Evolutionary conservation across 306 rosid species (phyloP).

Genomic region (Coriaria nepalensis): DNA sequence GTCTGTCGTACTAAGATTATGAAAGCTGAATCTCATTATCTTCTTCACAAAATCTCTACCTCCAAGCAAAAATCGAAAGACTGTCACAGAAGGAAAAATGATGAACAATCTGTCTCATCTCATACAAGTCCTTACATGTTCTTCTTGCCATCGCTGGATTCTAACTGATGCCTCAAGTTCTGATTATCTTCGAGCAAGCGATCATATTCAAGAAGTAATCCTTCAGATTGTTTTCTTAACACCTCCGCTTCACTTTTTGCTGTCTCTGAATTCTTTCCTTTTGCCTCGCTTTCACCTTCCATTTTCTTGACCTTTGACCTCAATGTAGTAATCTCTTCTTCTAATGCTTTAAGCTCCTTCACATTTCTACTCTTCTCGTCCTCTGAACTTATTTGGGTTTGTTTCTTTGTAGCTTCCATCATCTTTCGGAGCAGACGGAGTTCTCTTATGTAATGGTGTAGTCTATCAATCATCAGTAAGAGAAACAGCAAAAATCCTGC

Average conservation of each 20-base stretch:
- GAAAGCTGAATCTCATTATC: too few species aligned
- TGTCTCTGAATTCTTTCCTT: constrained; percentile 32
- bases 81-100: too few species aligned
- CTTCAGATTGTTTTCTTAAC: constrained; percentile 70
- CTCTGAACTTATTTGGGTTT: constrained; percentile 53
- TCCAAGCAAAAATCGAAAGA: too few species aligned
- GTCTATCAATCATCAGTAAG: constrained; percentile 70
- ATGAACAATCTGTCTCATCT: too few species aligned
- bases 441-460: constrained; percentile 87
- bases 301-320: constrained; percentile 38
- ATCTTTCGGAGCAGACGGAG: constrained; percentile 75
- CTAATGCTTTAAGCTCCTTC: constrained; percentile 45
- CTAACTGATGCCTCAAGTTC: constrained; percentile 58
- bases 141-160: constrained; percentile 36
- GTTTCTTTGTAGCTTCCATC: constrained; percentile 87
- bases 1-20: too few species aligned
- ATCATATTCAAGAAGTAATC: constrained; percentile 75
- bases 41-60: too few species aligned
- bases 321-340: constrained; percentile 40
- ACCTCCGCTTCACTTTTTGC: constrained; percentile 62
- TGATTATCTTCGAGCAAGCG: constrained; percentile 78
- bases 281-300: constrained; percentile 48
- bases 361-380: too few species aligned
- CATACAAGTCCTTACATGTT: constrained; percentile 30
- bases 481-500: constrained; percentile 83